A percentile compares a stretch with the other conserved stretches of the same genome.
Conservation (phyloP, 805 yeast species). For the Candida germanica region DNA sequence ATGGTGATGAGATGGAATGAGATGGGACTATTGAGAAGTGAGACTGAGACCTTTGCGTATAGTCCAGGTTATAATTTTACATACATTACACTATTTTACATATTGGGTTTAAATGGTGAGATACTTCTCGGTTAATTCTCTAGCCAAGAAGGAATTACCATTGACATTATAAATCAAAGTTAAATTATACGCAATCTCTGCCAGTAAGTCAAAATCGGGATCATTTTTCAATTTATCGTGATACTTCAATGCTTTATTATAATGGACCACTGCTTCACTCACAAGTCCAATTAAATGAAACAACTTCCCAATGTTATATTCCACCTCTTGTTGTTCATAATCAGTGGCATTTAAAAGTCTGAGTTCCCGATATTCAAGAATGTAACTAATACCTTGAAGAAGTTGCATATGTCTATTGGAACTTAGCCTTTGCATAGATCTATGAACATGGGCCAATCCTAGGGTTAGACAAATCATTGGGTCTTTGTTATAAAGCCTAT, state of each 20-base stretch:
- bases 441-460: slow-evolving; percentile 79
- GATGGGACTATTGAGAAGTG: too few species aligned
- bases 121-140: slow-evolving; percentile 60
- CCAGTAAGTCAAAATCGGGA: slow-evolving; percentile 52
- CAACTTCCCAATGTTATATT: slow-evolving; percentile 78
- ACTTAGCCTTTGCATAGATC: slow-evolving; percentile 89
- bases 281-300: slow-evolving; percentile 81
- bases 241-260: slow-evolving; percentile 58
- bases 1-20: slow-evolving; percentile 33
- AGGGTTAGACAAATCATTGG: slow-evolving; percentile 74
- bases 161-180: slow-evolving; percentile 69
- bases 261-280: slow-evolving; percentile 69
- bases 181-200: slow-evolving; percentile 85
- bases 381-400: slow-evolving; percentile 78
- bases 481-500: slow-evolving; percentile 63
- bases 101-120: slow-evolving; percentile 41
- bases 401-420: slow-evolving; percentile 83
- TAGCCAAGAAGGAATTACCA: slow-evolving; percentile 69
- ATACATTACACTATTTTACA: not conserved
- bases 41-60: too few species aligned
- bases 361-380: slow-evolving; percentile 65
- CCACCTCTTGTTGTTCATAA: slow-evolving; percentile 69
- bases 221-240: slow-evolving; percentile 41
- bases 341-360: slow-evolving; percentile 39
- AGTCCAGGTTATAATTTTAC: too few species aligned